A percentile compares a stretch with the other conserved stretches of the same genome.
phyloP scores from a whole-genome alignment of 225 moss, liverwort and hornwort species.

The Sphagnum contortum region DNA sequence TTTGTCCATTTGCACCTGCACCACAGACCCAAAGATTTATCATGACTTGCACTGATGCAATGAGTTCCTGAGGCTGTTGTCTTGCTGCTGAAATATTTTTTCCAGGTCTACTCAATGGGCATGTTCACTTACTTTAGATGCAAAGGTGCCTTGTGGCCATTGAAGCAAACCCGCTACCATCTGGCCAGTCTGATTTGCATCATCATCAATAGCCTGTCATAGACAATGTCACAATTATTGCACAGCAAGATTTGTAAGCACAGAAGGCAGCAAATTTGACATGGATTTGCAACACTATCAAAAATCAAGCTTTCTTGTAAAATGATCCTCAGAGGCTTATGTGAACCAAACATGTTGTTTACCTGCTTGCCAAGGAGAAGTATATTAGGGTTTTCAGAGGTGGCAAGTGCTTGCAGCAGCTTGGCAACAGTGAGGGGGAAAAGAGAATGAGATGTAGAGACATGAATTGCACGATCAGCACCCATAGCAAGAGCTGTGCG shows the following conservation, averaged over 20 bases:
- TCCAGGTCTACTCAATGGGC: not conserved
- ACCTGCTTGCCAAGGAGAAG: constrained; percentile 89
- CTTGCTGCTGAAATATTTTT: too few species aligned
- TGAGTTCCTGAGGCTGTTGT: too few species aligned
- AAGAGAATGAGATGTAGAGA: constrained; percentile 49
- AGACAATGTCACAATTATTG: not conserved
- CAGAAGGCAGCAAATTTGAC: too few species aligned
- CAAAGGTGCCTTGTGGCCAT: constrained; percentile 97
- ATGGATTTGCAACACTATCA: constrained; percentile 22
- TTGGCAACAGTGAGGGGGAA: constrained; percentile 77
- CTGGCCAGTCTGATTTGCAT: constrained; percentile 93
- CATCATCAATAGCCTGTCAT: constrained; percentile 86
- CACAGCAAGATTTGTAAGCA: too few species aligned
- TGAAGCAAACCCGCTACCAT: constrained; percentile 91
- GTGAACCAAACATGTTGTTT: too few species aligned
- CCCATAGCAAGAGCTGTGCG: constrained; percentile 94
- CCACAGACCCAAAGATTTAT: not conserved
- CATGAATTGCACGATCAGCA: constrained; percentile 92
- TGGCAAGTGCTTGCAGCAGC: constrained; percentile 51
- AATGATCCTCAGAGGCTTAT: too few species aligned
- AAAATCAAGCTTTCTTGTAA: constrained; percentile 22
- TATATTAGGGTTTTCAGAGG: constrained; percentile 54
- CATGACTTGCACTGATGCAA: not conserved
- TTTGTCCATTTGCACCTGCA: constrained; percentile 59
- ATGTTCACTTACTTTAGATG: constrained; percentile 59